Evolutionary conservation across 2,329 filamentous ascomycete species (phyloP), one percentile per base, ranked within the genome.

Genomic region (Penicillium crustosum): DNA sequence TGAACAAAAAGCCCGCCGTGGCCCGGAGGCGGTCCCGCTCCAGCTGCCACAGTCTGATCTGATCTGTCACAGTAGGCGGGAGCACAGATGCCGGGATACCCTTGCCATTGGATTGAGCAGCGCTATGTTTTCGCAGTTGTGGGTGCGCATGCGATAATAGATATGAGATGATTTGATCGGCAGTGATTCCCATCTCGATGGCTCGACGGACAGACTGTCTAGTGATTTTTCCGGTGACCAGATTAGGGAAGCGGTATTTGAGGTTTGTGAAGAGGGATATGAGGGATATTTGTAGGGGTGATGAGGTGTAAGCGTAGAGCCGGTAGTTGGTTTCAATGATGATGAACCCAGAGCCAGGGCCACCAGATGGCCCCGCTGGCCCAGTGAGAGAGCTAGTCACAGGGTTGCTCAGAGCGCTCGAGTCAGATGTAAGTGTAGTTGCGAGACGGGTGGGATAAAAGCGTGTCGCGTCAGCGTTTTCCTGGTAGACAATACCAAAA

Each of bases 251-350:
- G 62, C 94, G 91, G 75, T 93, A 92, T 67, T 88, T 89, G 54
- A 99, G 87, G 59, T 89, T 89, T 50, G 89, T 86, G 78, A 99
- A 99, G 62, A 99, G 88, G 39, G 89, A 88, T 45, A 99, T 87
- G 59, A 99, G 91, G 53, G 92, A 91, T 63, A 97, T 99, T 75
- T 97, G 93, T 0, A 99, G 85, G 0, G 93, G 91, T 0, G 92
- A 96, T 35, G 89, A 89, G 7, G 95, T 97, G 79, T 99, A 99
- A 33, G 94, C 94, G 78, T 99, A 99, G 66, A 99, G 79, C 27
- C 94, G 90, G 79, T 97, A 97, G 78, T 99, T 99, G 9, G 94
- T 99, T 79, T 99, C 94, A 65, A 99, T 86, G 68, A 99, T 93
- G 71, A 99, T 91, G 78, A 91, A 94, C 61, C 93, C 93, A 6